These are phyloP conservation scores for Saccharomycopsis sp. DNA, from an alignment of 805 yeast species.

Conservation along the genomic window DNA sequence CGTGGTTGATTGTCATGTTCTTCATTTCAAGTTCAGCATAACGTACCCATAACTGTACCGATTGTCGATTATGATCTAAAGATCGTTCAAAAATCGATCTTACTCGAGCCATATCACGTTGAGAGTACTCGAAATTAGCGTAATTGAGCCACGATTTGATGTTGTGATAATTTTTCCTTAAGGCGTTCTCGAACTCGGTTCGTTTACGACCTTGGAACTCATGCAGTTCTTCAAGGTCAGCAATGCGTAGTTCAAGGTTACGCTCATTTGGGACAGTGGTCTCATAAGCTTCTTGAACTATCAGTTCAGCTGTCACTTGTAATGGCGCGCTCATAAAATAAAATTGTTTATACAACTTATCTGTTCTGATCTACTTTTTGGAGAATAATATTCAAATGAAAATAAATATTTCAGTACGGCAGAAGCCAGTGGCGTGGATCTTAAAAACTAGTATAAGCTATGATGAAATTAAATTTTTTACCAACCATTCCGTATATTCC, in stretches of 20 bases:
- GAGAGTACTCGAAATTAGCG: constrained; percentile 80
- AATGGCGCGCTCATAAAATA: too few species aligned
- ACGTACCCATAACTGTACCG: constrained; percentile 79
- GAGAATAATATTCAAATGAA: too few species aligned
- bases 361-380: too few species aligned
- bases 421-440: too few species aligned
- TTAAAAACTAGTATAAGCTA: too few species aligned
- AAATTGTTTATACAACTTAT: too few species aligned
- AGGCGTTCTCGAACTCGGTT: constrained; percentile 77
- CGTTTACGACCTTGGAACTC: constrained; percentile 74
- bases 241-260: constrained; percentile 42
- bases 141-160: constrained; percentile 87
- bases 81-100: constrained; percentile 87
- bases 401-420: too few species aligned
- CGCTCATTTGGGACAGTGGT: constrained; percentile 23
- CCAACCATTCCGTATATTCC: too few species aligned
- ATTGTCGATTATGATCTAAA: constrained; percentile 62
- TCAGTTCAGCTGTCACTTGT: constrained; percentile 60
- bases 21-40: constrained; percentile 76
- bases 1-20: constrained; percentile 73
- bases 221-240: constrained; percentile 73
- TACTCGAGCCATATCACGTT: constrained; percentile 71
- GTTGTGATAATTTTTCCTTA: constrained; percentile 76
- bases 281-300: constrained; percentile 55
- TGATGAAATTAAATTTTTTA: too few species aligned